A percentile compares a stretch with the other conserved stretches of the same genome.
Conservation (phyloP, 2,329 filamentous ascomycete genomes). For the Penicillium psychrosexuale region DNA sequence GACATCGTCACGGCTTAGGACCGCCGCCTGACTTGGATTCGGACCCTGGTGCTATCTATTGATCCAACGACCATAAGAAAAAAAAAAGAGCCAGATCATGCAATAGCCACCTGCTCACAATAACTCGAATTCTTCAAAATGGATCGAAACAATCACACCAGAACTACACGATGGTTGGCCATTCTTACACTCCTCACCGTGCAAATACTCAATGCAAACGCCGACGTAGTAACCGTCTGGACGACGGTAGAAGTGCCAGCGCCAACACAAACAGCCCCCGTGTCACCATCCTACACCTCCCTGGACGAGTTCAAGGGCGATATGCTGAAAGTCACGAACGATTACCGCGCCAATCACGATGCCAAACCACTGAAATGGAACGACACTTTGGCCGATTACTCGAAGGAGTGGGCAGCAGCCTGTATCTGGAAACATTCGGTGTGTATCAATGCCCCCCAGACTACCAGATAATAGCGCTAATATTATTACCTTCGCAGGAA, state of each 20-base stretch:
- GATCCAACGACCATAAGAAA: background rate
- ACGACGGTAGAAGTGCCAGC: constrained; percentile 21
- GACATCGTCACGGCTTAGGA: background rate
- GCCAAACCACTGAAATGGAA: constrained; percentile 63
- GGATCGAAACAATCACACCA: background rate
- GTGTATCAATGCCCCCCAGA: background rate
- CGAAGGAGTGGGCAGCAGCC: constrained; percentile 48
- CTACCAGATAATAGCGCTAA: background rate
- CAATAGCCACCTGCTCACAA: background rate
- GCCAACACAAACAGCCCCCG: constrained; percentile 24
- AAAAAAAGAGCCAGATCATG: background rate
- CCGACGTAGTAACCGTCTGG: constrained; percentile 17
- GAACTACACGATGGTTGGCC: background rate
- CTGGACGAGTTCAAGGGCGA: constrained; percentile 45
- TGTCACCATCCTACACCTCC: constrained; percentile 44
- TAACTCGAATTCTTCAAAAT: background rate
- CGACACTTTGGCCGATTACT: constrained; percentile 56
- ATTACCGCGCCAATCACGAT: constrained; percentile 62
- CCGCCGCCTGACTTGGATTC: background rate
- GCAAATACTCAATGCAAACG: background rate
- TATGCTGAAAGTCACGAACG: constrained; percentile 65
- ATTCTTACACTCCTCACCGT: background rate
- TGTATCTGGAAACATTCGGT: constrained; percentile 47
- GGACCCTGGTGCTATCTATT: background rate
- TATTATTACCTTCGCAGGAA: constrained; percentile 33